A percentile compares a stretch with the other conserved stretches of the same genome.
Evolutionary conservation across 78 protist species (phyloP).

Genomic region (Dictyostelium intermedium): DNA sequence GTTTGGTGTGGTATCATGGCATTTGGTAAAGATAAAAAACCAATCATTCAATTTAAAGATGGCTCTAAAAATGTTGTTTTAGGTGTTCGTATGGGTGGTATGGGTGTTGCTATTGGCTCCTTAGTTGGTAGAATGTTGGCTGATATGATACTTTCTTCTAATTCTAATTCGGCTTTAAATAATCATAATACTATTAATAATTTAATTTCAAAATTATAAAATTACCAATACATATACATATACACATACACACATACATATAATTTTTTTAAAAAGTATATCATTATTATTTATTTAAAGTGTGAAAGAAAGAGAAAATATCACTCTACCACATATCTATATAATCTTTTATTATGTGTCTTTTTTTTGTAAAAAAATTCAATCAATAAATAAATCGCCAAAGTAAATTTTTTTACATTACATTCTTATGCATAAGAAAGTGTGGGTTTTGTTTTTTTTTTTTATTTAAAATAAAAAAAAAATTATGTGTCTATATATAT

Average conservation of each 20-base stretch:
- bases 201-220: background rate
- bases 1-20: conserved; percentile 52
- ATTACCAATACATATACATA: too few species aligned
- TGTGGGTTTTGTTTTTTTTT: too few species aligned
- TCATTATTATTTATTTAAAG: too few species aligned
- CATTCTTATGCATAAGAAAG: too few species aligned
- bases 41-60: conserved; percentile 6
- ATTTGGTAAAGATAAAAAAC: conserved; percentile 30
- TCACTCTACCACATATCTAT: background rate
- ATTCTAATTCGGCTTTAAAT: background rate
- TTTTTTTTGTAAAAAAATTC: background rate
- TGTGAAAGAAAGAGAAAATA: too few species aligned
- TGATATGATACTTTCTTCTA: background rate
- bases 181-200: background rate
- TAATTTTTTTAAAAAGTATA: too few species aligned
- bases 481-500: too few species aligned
- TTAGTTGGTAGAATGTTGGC: conserved; percentile 2
- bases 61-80: background rate
- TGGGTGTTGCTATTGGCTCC: conserved; percentile 34
- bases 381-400: background rate
- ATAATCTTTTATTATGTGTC: too few species aligned
- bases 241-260: too few species aligned
- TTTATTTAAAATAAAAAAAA: too few species aligned
- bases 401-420: background rate
- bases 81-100: conserved; percentile 50